Evolutionary conservation across 805 yeast species (phyloP).

Genomic region (Brettanomyces bruxellensis): DNA sequence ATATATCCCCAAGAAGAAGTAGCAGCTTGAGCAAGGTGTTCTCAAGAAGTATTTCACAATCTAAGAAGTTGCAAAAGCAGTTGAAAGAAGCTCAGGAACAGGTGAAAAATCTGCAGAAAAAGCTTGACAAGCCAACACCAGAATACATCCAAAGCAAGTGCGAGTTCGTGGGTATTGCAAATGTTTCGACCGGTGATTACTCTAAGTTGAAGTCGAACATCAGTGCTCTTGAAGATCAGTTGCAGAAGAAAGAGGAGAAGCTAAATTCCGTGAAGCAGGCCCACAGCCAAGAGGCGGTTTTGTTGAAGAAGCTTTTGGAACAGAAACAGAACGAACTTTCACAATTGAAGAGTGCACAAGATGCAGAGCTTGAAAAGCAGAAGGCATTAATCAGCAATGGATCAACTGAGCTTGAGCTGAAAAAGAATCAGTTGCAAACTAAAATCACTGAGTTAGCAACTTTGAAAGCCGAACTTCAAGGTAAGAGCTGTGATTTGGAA

Average conservation of each 20-base stretch:
- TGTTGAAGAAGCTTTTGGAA: background rate
- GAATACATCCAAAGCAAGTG: conserved; percentile 13
- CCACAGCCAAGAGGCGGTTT: background rate
- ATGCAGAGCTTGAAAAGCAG: background rate
- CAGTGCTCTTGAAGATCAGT: background rate
- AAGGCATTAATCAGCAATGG: background rate
- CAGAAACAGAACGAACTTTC: background rate
- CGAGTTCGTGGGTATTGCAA: conserved; percentile 9
- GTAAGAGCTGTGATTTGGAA: conserved; percentile 2
- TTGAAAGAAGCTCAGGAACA: background rate
- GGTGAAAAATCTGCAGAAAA: background rate
- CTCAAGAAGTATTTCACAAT: background rate
- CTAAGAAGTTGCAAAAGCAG: background rate
- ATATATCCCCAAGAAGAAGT: too few relatives aligned
- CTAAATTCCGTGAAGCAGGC: background rate
- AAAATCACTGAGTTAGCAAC: background rate
- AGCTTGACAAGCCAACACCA: conserved; percentile 9
- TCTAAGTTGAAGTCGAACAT: conserved; percentile 3
- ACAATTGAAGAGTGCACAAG: background rate
- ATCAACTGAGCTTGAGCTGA: background rate
- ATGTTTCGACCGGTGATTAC: conserved; percentile 13
- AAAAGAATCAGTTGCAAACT: conserved; percentile 4
- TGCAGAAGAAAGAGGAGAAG: background rate
- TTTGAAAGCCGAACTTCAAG: background rate
- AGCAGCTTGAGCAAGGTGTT: too few relatives aligned